Base-by-base conservation (phyloP, 768 basidiomycete species). In the Lentinula aciculospora region DNA sequence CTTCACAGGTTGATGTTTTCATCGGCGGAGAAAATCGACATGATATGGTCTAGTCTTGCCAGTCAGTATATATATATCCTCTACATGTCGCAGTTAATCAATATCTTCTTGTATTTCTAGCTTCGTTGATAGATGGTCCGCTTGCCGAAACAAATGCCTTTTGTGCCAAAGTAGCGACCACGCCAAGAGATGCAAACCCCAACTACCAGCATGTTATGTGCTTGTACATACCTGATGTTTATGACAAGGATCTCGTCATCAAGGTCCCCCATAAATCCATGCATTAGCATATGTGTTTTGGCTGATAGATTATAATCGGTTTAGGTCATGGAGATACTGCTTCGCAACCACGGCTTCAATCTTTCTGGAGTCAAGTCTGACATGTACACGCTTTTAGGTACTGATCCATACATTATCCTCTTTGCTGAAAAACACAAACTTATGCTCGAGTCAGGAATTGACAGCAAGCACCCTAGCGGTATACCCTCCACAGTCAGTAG, bases 401-500 rank as follows among this genome's bases (percentile, higher is more conserved):
- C 37, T 68, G 59, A 42, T 28, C n/a, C 6, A 47, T 42, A 19
- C 21, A 21, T 19, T 56, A 15, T 23, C 25, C 31, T 42, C 17
- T 44, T 17, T 45, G 25, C 45, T 31, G 21, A 4, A 13, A 44
- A 37, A 50, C 12, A 21, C 34, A 7, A 28, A 31, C 19, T 4
- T 28, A 40, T 3, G 19, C 31, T 60, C 59, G 39, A 19, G 51
- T n/a, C 63, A 83, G 86, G 85, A 1, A 71, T 91, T 57, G 86
- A 89, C 62, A 89, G 87, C 69, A 91, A 91, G 65, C 89, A 90
- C 65, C 68, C 83, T 0, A 88, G 86, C 65, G 85, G 88, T 7
- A 77, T 91, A 51, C 80, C 77, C 39, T 85, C 88, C 23, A 89
- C 88, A 60, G 88, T 86, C 58, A 46, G 77, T 67, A 13, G 1